Evolutionary conservation across 1,284 basidiomycete species (phyloP).

Genomic region (Pisolithus thermaeus): DNA sequence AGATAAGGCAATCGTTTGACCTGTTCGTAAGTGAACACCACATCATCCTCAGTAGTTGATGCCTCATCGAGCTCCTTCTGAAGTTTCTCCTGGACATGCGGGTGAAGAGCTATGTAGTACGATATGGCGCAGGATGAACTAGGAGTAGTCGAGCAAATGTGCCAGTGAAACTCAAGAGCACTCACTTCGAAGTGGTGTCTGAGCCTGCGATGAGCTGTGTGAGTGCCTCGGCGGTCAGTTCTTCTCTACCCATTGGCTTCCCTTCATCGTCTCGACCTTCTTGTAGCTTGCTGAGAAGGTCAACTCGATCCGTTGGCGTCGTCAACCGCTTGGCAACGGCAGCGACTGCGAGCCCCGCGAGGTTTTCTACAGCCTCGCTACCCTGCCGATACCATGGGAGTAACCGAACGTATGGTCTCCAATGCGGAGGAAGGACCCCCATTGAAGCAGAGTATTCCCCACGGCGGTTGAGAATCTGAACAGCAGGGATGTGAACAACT

Average conservation of each 20-base stretch:
- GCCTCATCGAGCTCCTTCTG: constrained; percentile 78
- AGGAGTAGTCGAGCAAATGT: constrained; percentile 4
- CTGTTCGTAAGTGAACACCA: constrained; percentile 48
- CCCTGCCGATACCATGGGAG: constrained; percentile 78
- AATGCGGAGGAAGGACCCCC: constrained; percentile 71
- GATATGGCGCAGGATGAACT: constrained; percentile 83
- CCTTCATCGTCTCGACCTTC: constrained; percentile 74
- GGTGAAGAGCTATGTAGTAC: constrained; percentile 74
- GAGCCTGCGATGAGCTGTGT: constrained; percentile 84
- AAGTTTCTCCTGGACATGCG: constrained; percentile 60
- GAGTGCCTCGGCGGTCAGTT: constrained; percentile 82
- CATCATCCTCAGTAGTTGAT: constrained; percentile 53
- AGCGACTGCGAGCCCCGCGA: constrained; percentile 79
- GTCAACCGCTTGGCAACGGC: constrained; percentile 73
- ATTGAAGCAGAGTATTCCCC: constrained; percentile 85
- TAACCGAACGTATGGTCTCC: constrained; percentile 60
- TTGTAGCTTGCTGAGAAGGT: constrained; percentile 78
- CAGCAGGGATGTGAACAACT: constrained; percentile 67
- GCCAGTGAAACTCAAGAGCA: not conserved
- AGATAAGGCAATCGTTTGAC: constrained; percentile 72
- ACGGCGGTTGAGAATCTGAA: constrained; percentile 84
- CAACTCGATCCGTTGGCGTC: constrained; percentile 61
- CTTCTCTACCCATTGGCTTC: constrained; percentile 70
- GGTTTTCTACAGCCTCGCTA: constrained; percentile 60
- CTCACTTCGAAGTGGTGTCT: constrained; percentile 80